Conservation (phyloP, 306 rosid species). For the Inga oerstediana region DNA sequence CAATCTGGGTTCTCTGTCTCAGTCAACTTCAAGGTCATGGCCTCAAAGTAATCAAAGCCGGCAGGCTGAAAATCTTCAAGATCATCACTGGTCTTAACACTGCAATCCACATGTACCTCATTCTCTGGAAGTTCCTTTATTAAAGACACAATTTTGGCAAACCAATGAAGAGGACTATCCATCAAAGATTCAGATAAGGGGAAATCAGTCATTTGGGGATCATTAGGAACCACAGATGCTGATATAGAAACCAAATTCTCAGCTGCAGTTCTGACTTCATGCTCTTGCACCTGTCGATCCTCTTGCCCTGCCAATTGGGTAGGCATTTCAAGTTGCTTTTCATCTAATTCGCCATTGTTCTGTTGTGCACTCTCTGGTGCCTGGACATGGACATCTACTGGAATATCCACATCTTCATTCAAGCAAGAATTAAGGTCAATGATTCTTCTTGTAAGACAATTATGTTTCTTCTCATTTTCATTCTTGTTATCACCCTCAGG, state of each 20-base stretch:
- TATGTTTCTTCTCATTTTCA: slow-evolving; percentile 31
- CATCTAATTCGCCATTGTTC: slow-evolving; percentile 69
- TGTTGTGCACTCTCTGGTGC: slow-evolving; percentile 66
- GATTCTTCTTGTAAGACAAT: slow-evolving; percentile 34
- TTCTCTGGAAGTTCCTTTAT: slow-evolving; percentile 39
- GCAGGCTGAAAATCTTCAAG: slow-evolving; percentile 49
- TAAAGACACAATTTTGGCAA: slow-evolving; percentile 69
- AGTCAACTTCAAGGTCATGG: slow-evolving; percentile 72
- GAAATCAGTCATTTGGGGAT: slow-evolving; percentile 8
- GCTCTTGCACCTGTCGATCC: slow-evolving; percentile 43
- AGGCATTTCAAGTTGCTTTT: slow-evolving; percentile 47
- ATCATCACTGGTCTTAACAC: slow-evolving; percentile 2
- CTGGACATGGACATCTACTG: slow-evolving; percentile 50
- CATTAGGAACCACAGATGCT: slow-evolving; percentile 32
- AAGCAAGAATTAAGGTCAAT: slow-evolving; percentile 65
- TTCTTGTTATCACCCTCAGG: slow-evolving; percentile 27
- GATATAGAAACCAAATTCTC: slow-evolving; percentile 70
- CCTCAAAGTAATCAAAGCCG: slow-evolving; percentile 80
- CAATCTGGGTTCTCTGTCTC: slow-evolving; percentile 53
- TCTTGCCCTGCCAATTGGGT: slow-evolving; percentile 42
- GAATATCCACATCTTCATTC: slow-evolving; percentile 46
- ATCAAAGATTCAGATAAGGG: slow-evolving; percentile 32
- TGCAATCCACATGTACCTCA: slow-evolving; percentile 30
- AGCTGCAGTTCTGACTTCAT: slow-evolving; percentile 53
- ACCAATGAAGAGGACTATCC: slow-evolving; percentile 65